Conservation (phyloP, 495 filamentous ascomycete genomes). For the Aspergillus egyptiacus region DNA sequence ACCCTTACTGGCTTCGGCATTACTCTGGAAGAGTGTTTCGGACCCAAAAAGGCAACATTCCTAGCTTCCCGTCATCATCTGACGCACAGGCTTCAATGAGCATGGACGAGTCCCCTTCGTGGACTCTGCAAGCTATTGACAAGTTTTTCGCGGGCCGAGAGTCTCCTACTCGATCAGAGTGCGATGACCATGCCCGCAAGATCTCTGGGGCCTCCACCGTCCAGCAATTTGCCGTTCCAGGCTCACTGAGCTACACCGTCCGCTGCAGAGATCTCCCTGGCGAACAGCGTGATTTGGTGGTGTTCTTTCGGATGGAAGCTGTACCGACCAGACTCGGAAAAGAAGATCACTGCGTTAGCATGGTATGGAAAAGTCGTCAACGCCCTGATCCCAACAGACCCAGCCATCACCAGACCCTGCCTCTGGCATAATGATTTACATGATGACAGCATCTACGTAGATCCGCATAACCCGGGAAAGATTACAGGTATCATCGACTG, state of each 20-base stretch:
- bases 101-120: neutral
- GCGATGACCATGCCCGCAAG: constrained; percentile 23
- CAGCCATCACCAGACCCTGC: constrained; percentile 22
- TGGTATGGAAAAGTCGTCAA: constrained; percentile 25
- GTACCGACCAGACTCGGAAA: constrained; percentile 27
- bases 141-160: constrained; percentile 22
- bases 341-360: constrained; percentile 26
- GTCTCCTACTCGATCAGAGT: constrained; percentile 19
- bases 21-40: too few relatives aligned
- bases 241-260: constrained; percentile 28
- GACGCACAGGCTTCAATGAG: too few relatives aligned
- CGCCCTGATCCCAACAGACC: constrained; percentile 24
- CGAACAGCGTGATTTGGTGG: constrained; percentile 10
- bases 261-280: constrained; percentile 18
- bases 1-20: too few relatives aligned
- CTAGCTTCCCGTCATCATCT: too few relatives aligned
- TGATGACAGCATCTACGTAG: constrained; percentile 37
- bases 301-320: too few relatives aligned
- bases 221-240: constrained; percentile 21
- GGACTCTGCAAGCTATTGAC: constrained; percentile 16
- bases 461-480: constrained; percentile 26
- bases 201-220: constrained; percentile 21
- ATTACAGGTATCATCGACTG: constrained; percentile 37
- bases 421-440: constrained; percentile 41
- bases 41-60: too few relatives aligned